Percentiles rank a stretch among this genome's conserved stretches.
phyloP scores from a whole-genome alignment of 1,284 basidiomycete genomes.

The Mycosarcoma mackinlayi region DNA sequence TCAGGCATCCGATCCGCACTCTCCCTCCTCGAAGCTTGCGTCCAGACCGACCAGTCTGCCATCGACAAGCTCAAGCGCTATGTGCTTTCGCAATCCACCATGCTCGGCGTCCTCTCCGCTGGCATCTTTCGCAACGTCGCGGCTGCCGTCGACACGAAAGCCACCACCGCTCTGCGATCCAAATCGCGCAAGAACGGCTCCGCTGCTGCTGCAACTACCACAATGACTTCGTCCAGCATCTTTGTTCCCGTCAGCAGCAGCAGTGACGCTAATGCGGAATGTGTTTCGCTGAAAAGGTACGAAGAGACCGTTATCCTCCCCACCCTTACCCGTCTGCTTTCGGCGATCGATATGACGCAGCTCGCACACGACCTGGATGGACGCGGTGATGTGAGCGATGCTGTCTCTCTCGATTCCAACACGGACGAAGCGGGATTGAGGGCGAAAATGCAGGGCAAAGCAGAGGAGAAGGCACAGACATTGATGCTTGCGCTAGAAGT shows the following conservation, averaged over 20 bases:
- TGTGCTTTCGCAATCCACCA: constrained; percentile 41
- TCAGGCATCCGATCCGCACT: constrained; percentile 32
- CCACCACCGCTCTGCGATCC: constrained; percentile 1
- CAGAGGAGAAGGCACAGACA: constrained; percentile 53
- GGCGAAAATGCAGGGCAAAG: constrained; percentile 40
- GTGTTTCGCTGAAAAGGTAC: constrained; percentile 21
- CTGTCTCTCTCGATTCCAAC: constrained; percentile 13
- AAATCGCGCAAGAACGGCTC: constrained; percentile 22
- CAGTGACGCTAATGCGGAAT: not conserved
- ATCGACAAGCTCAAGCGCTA: constrained; percentile 48
- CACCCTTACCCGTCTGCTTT: constrained; percentile 20
- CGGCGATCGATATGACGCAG: constrained; percentile 27
- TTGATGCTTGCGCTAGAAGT: constrained; percentile 59
- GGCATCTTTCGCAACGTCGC: constrained; percentile 48
- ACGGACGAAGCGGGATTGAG: constrained; percentile 24
- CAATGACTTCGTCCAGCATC: constrained; percentile 31
- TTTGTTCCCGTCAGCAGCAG: constrained; percentile 18
- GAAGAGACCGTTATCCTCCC: constrained; percentile 36
- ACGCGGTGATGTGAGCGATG: constrained; percentile 19
- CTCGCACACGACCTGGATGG: constrained; percentile 42
- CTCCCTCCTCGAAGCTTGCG: constrained; percentile 43
- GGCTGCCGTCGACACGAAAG: constrained; percentile 29
- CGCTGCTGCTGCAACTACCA: not conserved
- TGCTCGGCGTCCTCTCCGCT: constrained; percentile 49
- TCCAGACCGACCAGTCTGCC: constrained; percentile 22